These are phyloP conservation scores for Aschersonia sp. DNA, from an alignment of 2,329 filamentous ascomycete species.

Conservation along the genomic window DNA sequence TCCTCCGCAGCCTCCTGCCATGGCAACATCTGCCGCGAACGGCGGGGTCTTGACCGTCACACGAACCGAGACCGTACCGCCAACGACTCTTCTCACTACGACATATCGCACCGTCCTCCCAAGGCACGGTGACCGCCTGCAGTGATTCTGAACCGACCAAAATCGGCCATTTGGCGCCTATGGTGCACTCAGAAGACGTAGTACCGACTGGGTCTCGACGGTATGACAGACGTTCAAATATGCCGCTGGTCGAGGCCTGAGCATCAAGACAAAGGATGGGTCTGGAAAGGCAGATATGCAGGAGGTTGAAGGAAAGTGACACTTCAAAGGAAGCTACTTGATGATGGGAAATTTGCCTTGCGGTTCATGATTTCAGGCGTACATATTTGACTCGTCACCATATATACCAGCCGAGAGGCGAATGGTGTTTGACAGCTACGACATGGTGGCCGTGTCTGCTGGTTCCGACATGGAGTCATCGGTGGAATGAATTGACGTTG, in stretches of 20 bases:
- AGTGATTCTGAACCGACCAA: too few species aligned
- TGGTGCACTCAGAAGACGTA: too few species aligned
- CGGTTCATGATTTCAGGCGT: constrained; percentile 1
- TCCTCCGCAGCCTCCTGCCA: constrained; percentile 2
- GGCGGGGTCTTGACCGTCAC: constrained; percentile 15
- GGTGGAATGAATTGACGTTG: background rate
- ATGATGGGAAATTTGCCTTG: background rate
- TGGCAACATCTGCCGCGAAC: constrained; percentile 3
- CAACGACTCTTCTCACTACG: constrained; percentile 22
- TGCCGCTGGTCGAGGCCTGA: background rate
- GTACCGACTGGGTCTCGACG: too few species aligned
- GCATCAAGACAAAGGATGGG: background rate
- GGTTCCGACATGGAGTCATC: background rate
- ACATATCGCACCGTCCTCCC: constrained; percentile 20
- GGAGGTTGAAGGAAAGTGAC: background rate
- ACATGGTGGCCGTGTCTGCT: background rate
- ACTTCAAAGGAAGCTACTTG: too few species aligned
- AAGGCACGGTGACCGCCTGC: constrained; percentile 1
- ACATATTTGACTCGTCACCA: constrained; percentile 1
- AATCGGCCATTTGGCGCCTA: too few species aligned
- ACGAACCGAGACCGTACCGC: constrained; percentile 18
- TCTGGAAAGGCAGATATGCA: background rate
- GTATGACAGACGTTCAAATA: background rate
- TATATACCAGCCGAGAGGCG: background rate
- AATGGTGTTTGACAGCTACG: background rate